Percentiles rank a stretch among this genome's conserved stretches.
Conservation (phyloP, 768 basidiomycete species). For the Fomitopsis pulvina region DNA sequence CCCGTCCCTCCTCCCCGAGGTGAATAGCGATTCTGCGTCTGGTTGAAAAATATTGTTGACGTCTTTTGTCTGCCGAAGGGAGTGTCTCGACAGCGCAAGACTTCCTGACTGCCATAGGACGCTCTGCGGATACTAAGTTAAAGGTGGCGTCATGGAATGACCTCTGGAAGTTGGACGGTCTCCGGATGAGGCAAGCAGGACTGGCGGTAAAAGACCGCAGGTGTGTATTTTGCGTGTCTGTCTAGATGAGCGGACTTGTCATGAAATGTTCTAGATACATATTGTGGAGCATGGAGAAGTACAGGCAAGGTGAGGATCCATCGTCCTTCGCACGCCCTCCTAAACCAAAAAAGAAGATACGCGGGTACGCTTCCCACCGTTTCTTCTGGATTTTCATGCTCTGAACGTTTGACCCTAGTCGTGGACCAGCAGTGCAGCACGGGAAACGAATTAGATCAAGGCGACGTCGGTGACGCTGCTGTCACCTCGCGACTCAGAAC, state of each 20-base stretch:
- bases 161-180: constrained; percentile 57
- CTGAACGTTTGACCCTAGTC: constrained; percentile 39
- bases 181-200: constrained; percentile 57
- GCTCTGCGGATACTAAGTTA: constrained; percentile 59
- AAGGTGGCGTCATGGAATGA: constrained; percentile 62
- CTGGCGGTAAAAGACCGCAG: constrained; percentile 63
- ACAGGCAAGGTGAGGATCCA: constrained; percentile 47
- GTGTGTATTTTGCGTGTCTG: constrained; percentile 31
- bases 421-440: constrained; percentile 69
- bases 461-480: constrained; percentile 17
- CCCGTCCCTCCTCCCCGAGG: constrained; percentile 33
- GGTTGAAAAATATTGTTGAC: constrained; percentile 9
- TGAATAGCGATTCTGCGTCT: constrained; percentile 13
- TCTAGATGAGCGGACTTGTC: too few species aligned
- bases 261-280: constrained; percentile 58
- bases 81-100: constrained; percentile 49
- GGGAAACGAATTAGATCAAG: constrained; percentile 72
- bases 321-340: constrained; percentile 57
- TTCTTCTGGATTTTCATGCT: constrained; percentile 2
- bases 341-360: constrained; percentile 66
- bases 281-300: constrained; percentile 83
- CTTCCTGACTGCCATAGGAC: constrained; percentile 72
- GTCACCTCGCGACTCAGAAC: neutral
- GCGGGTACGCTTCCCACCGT: constrained; percentile 56
- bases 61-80: constrained; percentile 26